Conservation (phyloP, 306 rosid genomes). For the Fragaria vesca region DNA sequence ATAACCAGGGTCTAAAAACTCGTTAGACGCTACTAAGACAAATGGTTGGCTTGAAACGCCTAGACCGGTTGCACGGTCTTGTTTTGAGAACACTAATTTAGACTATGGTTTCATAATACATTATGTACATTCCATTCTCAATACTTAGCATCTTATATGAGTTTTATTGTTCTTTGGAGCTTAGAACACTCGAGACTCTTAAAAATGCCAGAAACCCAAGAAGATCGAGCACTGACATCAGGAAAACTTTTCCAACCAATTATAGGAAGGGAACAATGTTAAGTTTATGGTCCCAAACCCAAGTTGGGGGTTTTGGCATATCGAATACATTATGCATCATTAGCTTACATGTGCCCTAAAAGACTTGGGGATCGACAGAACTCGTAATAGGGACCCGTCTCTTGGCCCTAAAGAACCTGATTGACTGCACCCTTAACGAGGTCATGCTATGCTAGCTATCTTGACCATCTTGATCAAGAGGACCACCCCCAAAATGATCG, state of each 20-base stretch:
- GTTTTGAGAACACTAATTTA: no score
- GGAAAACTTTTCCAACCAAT: neutral
- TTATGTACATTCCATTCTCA: no score
- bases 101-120: no score
- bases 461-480: conserved; percentile 47
- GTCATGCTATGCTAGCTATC: conserved; percentile 27
- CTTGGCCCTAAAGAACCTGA: conserved; percentile 31
- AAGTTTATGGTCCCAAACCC: conserved; percentile 17
- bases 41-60: no score
- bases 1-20: no score
- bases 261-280: neutral
- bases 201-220: conserved; percentile 12
- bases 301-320: conserved; percentile 15
- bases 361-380: conserved; percentile 26
- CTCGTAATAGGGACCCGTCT: conserved; percentile 32
- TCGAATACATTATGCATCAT: conserved; percentile 29
- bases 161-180: no score
- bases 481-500: conserved; percentile 35
- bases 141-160: no score
- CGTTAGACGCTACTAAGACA: no score
- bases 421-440: conserved; percentile 74
- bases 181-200: no score
- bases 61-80: no score
- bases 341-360: conserved; percentile 35
- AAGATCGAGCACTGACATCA: conserved; percentile 13